Conservation (phyloP, 176 grass and related monocot species). For the Eleusine indica region DNA sequence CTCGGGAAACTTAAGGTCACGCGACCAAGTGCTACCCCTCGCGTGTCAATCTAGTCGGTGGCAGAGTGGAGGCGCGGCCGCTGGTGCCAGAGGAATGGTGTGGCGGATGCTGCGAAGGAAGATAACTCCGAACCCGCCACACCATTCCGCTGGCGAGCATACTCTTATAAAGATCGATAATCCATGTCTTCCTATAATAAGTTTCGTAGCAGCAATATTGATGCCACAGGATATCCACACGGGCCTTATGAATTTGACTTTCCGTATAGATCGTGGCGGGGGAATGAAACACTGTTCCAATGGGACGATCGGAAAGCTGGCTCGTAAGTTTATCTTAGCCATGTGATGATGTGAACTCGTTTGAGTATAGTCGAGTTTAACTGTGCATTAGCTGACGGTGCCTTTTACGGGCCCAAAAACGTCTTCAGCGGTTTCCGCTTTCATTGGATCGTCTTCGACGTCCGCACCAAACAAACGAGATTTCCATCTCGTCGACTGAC, state of each 20-base stretch:
- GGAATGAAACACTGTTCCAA: constrained; percentile 18
- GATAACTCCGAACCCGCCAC: constrained; percentile 11
- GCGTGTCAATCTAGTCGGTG: constrained; percentile 14
- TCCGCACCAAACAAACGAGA: constrained; percentile 34
- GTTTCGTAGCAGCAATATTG: not conserved
- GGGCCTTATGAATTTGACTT: constrained; percentile 36
- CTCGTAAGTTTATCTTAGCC: constrained; percentile 35
- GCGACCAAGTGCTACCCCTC: not conserved
- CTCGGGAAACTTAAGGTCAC: not conserved
- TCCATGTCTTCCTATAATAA: not conserved
- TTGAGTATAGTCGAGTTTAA: not conserved
- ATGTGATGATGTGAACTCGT: not conserved
- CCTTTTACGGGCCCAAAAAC: not conserved
- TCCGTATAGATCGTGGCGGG: constrained; percentile 22
- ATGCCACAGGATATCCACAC: constrained; percentile 43
- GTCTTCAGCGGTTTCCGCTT: not conserved
- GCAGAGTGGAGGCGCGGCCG: not conserved
- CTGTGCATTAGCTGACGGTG: not conserved
- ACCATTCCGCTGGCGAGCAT: not conserved
- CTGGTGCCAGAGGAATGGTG: constrained; percentile 37
- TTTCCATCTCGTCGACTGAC: constrained; percentile 1
- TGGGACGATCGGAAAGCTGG: constrained; percentile 31
- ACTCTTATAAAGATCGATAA: not conserved
- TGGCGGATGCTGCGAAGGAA: constrained; percentile 60
- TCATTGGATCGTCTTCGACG: constrained; percentile 13